Evolutionary conservation across 192 early-diverging fungal species (phyloP), one percentile per base, ranked within the genome.

Genomic region (Mortierella hygrophila): DNA sequence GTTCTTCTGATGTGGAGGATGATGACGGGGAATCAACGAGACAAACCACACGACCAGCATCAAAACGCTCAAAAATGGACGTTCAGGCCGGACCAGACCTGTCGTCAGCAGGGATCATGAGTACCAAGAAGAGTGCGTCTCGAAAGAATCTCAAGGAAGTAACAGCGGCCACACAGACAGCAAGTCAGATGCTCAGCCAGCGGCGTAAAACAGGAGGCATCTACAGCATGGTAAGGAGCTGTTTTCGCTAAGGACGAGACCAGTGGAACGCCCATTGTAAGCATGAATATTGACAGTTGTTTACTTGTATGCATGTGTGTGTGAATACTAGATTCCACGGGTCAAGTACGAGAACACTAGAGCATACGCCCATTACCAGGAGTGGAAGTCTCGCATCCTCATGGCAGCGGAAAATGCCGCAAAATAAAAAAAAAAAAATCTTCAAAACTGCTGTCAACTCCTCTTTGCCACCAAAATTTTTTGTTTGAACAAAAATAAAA

Each of bases 221-320:
- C 35, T 86, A 86, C 42, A 86, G 75, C 71, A 86, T 86, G 84
- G 84, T 86, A 77, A 68, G 74, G 15, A 20, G 2, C 7, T 23
- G 0, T 23, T 63, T 16, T 42, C 37, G 9, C 41, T 15, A 8
- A 10, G 21, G 41, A 47, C 7, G 9, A n/a, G 41, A 29, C 18
- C 4, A 7, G 18, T 20, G 23, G 1, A 41, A 18, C 13, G 35
- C n/a, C 1, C 18, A 11, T 10, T 38, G 20, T 21, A 68, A 20
- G 32, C 2, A 18, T 57, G 21, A 55, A n/a, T 38, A 35, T 10
- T 70, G 44, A 68, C 4, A 2, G n/a, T 23, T 76, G 38, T 46
- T 18, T 32, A 15, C 3, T 11, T 35, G 55, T 32, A 29, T 2
- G 23, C 37, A 32, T 42, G 18, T 26, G 13, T 26, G 13, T 40